Conservation (phyloP, 164 flowering plant genomes). For the Aristolochia californica region DNA sequence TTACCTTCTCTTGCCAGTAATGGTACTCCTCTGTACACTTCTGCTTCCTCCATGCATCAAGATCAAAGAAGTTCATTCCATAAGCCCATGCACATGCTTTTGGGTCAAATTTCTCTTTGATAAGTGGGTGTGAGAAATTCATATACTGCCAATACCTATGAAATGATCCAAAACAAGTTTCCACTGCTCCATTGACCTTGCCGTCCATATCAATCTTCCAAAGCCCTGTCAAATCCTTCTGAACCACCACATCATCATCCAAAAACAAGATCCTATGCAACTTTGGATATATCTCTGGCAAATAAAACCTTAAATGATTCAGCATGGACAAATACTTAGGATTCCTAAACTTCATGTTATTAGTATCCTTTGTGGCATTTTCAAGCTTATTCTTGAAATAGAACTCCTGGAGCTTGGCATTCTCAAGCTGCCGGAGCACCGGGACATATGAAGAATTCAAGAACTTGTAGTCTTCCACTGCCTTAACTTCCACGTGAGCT, state of each 20-base stretch:
- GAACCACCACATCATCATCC: conserved; percentile 23
- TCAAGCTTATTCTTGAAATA: conserved; percentile 24
- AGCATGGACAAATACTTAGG: conserved; percentile 19
- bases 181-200: conserved; percentile 22
- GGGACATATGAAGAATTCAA: conserved; percentile 22
- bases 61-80: conserved; percentile 20
- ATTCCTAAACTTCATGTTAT: conserved; percentile 22
- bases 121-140: conserved; percentile 18
- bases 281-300: conserved; percentile 17
- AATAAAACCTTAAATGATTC: conserved; percentile 17
- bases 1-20: conserved; percentile 17
- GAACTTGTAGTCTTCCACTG: conserved; percentile 22
- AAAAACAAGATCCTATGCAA: conserved; percentile 15
- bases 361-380: conserved; percentile 24
- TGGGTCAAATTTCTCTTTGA: conserved; percentile 16
- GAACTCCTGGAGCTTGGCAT: conserved; percentile 19
- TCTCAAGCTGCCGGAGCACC: conserved; percentile 20
- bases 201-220: conserved; percentile 23
- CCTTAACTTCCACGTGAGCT: conserved; percentile 23
- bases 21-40: conserved; percentile 16
- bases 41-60: conserved; percentile 19
- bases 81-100: conserved; percentile 20
- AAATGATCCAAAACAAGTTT: conserved; percentile 15
- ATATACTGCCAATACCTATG: conserved; percentile 15
- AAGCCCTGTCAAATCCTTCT: conserved; percentile 18